These are phyloP conservation scores for Geotrichum fermentans DNA, from an alignment of 1,139 yeast species.

Conservation along the genomic window DNA sequence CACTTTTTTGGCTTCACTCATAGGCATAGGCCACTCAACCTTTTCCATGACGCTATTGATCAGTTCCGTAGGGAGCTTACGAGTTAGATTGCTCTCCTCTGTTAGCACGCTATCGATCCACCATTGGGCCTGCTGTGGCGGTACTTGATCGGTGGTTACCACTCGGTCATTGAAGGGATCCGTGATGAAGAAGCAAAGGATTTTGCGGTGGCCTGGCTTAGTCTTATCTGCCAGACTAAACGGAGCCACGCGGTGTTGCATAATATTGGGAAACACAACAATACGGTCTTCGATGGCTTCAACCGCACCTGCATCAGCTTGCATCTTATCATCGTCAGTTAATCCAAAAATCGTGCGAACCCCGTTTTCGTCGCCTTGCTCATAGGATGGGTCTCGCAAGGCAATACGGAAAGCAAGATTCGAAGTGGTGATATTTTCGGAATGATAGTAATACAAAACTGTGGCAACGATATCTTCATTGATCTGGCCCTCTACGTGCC, in stretches of 20 bases:
- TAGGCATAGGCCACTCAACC: constrained; percentile 31
- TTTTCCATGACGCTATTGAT: constrained; percentile 20
- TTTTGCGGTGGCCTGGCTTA: constrained; percentile 42
- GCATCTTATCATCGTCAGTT: constrained; percentile 35
- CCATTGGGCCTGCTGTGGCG: constrained; percentile 45
- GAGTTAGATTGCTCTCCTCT: background rate
- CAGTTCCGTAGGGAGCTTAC: constrained; percentile 23
- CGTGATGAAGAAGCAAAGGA: constrained; percentile 42
- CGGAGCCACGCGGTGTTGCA: constrained; percentile 43
- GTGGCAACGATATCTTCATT: constrained; percentile 47
- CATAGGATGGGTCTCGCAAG: constrained; percentile 39
- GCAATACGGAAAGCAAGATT: constrained; percentile 38
- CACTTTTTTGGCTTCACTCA: constrained; percentile 33
- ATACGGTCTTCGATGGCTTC: constrained; percentile 35
- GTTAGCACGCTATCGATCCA: constrained; percentile 24
- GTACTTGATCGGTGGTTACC: constrained; percentile 38
- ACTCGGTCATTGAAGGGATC: constrained; percentile 41
- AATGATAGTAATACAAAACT: constrained; percentile 43
- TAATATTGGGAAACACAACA: constrained; percentile 42
- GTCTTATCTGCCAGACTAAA: constrained; percentile 40
- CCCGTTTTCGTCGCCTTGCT: constrained; percentile 38
- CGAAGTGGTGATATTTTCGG: constrained; percentile 42
- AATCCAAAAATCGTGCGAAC: constrained; percentile 32
- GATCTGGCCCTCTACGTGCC: constrained; percentile 47
- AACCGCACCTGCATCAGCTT: constrained; percentile 33